Evolutionary conservation across 495 filamentous ascomycete species (phyloP), one percentile per base, ranked within the genome.

Genomic region (Podospora anserina): DNA sequence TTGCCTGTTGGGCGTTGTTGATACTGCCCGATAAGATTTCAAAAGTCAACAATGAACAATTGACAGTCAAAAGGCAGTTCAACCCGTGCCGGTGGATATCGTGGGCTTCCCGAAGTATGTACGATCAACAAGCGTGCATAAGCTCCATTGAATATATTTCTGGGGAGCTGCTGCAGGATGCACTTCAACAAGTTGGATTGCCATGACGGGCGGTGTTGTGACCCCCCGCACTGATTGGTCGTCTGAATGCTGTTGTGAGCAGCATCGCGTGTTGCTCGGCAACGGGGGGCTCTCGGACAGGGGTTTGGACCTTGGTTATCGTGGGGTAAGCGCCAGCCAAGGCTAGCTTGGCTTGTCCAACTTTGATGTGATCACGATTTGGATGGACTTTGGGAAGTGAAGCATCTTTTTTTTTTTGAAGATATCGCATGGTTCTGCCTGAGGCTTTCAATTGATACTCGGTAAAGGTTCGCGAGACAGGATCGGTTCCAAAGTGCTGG

Each of bases 261-360:
- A 61, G 26, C 18, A 23, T 11, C 20, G 2, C 32, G 63, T 18
- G 68, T 69, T 69, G 68, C 68, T 49, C 58, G 55, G 68, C 68
- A 69, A 69, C 68, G 63, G 55, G 54, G 3, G 3, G 39, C 39
- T 49, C 15, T 49, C 15, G 39, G 39, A 49, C 39, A 49, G 39
- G 39, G 39, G 39, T 49, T 49, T 39, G 34, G 11, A 4, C 11
- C 34, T 39, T 4, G 34, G 39, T 49, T 49, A 6, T 39, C 39
- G 39, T 49, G 39, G 39, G 39, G 39, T 49, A 49, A 49, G 39
- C 39, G 39, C 39, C 39, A 16, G 39, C 39, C 39, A 49, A 49
- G 39, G 39, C 2, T 16, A 16, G 39, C 39, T 49, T 49, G 39
- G 39, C 39, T 49, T 49, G 39, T 49, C 6, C 15, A 13, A 16